Evolutionary conservation across 1,284 basidiomycete species (phyloP).

Genomic region (Cryptococcus sp.): DNA sequence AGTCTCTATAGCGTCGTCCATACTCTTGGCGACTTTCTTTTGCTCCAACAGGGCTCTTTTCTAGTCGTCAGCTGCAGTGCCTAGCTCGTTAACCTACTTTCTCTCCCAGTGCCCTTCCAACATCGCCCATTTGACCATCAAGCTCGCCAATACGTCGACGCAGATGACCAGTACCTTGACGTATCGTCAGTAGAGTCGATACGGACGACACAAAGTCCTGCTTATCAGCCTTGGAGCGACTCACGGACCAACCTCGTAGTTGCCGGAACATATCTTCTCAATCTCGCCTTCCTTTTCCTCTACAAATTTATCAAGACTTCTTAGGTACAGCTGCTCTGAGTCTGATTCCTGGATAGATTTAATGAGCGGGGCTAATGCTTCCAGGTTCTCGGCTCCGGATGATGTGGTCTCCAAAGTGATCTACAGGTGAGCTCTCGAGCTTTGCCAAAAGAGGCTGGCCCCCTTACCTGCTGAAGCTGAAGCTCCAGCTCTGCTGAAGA

Average conservation of each 20-base stretch:
- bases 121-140: constrained; percentile 57
- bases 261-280: constrained; percentile 88
- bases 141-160: constrained; percentile 56
- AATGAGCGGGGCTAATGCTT: constrained; percentile 86
- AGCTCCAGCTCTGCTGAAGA: constrained; percentile 46
- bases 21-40: constrained; percentile 83
- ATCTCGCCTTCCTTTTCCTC: constrained; percentile 94
- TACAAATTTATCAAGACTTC: constrained; percentile 78
- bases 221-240: background rate
- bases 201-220: constrained; percentile 92
- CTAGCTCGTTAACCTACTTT: constrained; percentile 51
- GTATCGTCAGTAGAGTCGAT: constrained; percentile 88
- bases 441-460: background rate
- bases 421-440: constrained; percentile 14
- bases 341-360: constrained; percentile 85
- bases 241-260: constrained; percentile 68
- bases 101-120: constrained; percentile 78
- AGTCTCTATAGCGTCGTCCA: constrained; percentile 94
- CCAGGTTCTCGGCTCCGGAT: constrained; percentile 66
- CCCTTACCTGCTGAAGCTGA: constrained; percentile 45
- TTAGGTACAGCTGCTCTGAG: constrained; percentile 87
- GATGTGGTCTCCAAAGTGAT: constrained; percentile 43
- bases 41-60: constrained; percentile 83
- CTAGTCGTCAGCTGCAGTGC: constrained; percentile 24
- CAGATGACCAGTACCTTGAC: constrained; percentile 60